These are phyloP conservation scores for Fusarium nelsonii DNA, from an alignment of 2,329 filamentous ascomycete genomes.

Conservation along the genomic window DNA sequence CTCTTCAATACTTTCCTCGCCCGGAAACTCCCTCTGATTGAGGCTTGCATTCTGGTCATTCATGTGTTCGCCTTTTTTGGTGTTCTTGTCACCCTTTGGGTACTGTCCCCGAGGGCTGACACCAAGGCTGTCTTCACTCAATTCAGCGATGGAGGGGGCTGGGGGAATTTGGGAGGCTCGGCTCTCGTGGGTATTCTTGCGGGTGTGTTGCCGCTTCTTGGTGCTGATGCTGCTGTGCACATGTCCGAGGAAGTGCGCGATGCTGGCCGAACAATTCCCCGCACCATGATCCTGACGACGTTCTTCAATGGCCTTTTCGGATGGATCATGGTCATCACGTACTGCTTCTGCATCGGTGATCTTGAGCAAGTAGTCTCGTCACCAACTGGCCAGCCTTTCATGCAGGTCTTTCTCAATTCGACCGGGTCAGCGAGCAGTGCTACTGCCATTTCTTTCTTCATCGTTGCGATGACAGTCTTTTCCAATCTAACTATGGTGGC, in stretches of 20 bases:
- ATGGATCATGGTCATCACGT: conserved; percentile 45
- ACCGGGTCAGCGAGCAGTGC: conserved; percentile 35
- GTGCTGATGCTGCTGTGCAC: conserved; percentile 43
- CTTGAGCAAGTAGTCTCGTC: conserved; percentile 38
- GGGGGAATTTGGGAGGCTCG: conserved; percentile 35
- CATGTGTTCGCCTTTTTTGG: conserved; percentile 45
- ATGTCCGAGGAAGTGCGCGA: conserved; percentile 43
- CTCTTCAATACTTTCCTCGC: conserved; percentile 40
- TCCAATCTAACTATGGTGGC: conserved; percentile 43
- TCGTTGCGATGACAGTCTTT: conserved; percentile 42
- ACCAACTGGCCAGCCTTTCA: conserved; percentile 40
- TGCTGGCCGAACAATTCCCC: conserved; percentile 36
- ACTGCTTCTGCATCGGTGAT: conserved; percentile 42
- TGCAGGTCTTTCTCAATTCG: conserved; percentile 43
- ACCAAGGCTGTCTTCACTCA: conserved; percentile 35
- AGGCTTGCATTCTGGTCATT: conserved; percentile 33
- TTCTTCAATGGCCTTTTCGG: conserved; percentile 40
- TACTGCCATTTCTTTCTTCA: conserved; percentile 37
- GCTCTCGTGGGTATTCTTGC: conserved; percentile 42
- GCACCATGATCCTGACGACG: conserved; percentile 39
- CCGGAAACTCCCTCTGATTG: conserved; percentile 33
- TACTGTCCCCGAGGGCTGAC: conserved; percentile 37
- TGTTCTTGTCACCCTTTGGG: conserved; percentile 40
- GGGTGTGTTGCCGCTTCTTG: conserved; percentile 34
- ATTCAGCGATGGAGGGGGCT: conserved; percentile 41